Evolutionary conservation across 495 filamentous ascomycete species (phyloP), one percentile per base, ranked within the genome.

Genomic region (Lepidopterella palustris): DNA sequence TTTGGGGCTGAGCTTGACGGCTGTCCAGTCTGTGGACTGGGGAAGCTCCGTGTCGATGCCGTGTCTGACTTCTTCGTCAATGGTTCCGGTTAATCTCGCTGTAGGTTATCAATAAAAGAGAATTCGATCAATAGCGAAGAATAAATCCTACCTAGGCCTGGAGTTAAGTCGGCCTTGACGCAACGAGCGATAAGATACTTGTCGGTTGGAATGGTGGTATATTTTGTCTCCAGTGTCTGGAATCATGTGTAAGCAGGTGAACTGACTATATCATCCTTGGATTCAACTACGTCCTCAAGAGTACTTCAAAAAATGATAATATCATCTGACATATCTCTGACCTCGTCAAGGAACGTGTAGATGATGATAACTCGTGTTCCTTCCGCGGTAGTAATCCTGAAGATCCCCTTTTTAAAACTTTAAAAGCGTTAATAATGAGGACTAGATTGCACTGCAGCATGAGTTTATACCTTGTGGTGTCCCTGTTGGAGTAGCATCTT

Each of bases 161-260:
- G 60, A 35, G 64, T 67, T 21, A 67, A 39, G 28, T 67, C 60
- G 10, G 64, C 64, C 28, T 62, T 63, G 45, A 67, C 31, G 1
- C 53, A 28, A 28, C 63, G 60, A 5, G 32, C 21, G 4, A 51
- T 32, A 8, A 58, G 13, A 9, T 45, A 45, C 13, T 63, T 45
- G 11, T 63, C 55, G 20, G 60, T 54, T 0, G 29, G 13, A 23
- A 67, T 28, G 6, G 45, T 53, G 26, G 64, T 67, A 24, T 67
- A 67, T 26, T 61, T 67, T 3, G 39, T 23, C 40, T 63, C 60
- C 52, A 67, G 13, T n/a, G 48, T 57, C 63, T 65, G 20, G 5
- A 28, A 11, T 20, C 11, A 13, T 23, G 45, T 10, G 11, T 49
- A 4, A 49, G 45, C 11, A 49, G 4, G 11, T 21, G 24, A 49